Conservation (phyloP, 352 stramenopile genomes). For the Globisporangium apiculatum region DNA sequence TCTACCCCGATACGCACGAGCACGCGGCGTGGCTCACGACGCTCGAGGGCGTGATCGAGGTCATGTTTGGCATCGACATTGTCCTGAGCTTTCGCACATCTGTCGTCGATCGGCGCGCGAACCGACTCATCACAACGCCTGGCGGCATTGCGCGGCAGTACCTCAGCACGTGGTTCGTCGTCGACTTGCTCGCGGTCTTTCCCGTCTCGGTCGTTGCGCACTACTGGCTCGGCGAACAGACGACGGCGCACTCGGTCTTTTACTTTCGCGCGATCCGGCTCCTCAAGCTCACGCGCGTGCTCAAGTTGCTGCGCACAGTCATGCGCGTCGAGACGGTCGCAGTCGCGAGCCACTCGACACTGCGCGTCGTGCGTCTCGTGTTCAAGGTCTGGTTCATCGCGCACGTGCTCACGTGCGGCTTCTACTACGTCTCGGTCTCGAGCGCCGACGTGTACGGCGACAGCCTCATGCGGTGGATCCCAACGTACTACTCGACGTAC, state of each 20-base stretch:
- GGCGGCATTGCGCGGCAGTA: conserved; percentile 34
- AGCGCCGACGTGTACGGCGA: conserved; percentile 22
- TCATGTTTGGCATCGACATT: conserved; percentile 48
- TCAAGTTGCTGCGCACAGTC: conserved; percentile 80
- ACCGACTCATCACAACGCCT: conserved; percentile 21
- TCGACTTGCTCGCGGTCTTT: conserved; percentile 63
- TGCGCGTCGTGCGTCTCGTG: conserved; percentile 47
- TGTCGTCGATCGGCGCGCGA: conserved; percentile 21
- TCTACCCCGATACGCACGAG: conserved; percentile 23
- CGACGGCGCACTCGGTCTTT: conserved; percentile 25
- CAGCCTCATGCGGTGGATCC: conserved; percentile 22
- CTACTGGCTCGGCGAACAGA: conserved; percentile 6
- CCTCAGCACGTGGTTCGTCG: conserved; percentile 59
- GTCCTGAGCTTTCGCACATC: conserved; percentile 48
- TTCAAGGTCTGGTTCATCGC: conserved; percentile 60
- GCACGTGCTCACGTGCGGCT: conserved; percentile 52
- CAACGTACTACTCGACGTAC: conserved; percentile 18
- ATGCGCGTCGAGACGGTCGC: conserved; percentile 44
- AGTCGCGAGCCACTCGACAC: conserved; percentile 37
- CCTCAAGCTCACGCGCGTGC: conserved; percentile 78
- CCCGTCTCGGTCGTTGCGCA: conserved; percentile 35
- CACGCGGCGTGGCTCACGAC: conserved; percentile 13
- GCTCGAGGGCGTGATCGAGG: conserved; percentile 39
- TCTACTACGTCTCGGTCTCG: conserved; percentile 46
- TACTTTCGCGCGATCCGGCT: conserved; percentile 65